Base-by-base conservation (phyloP, 768 basidiomycete genomes). In the Naganishia vaughanmartiniae region DNA sequence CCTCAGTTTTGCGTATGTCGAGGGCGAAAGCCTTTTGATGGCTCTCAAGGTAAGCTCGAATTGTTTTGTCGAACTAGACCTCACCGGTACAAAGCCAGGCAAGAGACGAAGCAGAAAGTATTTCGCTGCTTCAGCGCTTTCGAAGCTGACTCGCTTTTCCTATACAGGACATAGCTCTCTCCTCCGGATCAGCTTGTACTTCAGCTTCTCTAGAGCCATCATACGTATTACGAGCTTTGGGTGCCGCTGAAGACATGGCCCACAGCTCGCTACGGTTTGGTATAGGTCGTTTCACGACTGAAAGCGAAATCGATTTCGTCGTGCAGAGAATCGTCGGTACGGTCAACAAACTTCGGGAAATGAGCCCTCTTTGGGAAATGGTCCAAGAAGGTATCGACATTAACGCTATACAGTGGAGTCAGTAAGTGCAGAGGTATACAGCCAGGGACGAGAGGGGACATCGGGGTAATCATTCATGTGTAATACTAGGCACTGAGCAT, bases 361-460 rank as follows among this genome's bases (percentile, higher is more conserved):
- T 99, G 92, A 94, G 92, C 78, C 96, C 96, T 39, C 83, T 99
- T 66, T 99, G 95, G 95, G 96, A 99, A 83, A 97, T 99, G 94
- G 94, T 98, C 19, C 93, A 96, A 83, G 96, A 98, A 80, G 95
- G 95, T 53, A 94, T 98, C 71, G 96, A 99, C 81, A 87, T 98
- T 75, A 93, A 88, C 78, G 85, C 90, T 21, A 99, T 98, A 79
- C 87, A 97, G 82, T 97, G 94, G 94, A 76, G 75, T 71, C 77
- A 78, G 79, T 69, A 58, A 69, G 68, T 69, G 42, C 42, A 15
- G 2, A 42, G 42, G 42, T 11, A 42, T 11, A 9, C 42, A 15
- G n/a, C n/a, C 42, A 42, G 36, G 5, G 17, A 2, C 15, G 2
- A 15, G 42, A 15, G 14, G 42, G 42, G 9, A 7, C 42, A 15